Percentiles rank a stretch among this genome's conserved stretches.
These are phyloP conservation scores for Zygotorulaspora danielsina DNA, from an alignment of 805 yeast genomes.

Conservation along the genomic window DNA sequence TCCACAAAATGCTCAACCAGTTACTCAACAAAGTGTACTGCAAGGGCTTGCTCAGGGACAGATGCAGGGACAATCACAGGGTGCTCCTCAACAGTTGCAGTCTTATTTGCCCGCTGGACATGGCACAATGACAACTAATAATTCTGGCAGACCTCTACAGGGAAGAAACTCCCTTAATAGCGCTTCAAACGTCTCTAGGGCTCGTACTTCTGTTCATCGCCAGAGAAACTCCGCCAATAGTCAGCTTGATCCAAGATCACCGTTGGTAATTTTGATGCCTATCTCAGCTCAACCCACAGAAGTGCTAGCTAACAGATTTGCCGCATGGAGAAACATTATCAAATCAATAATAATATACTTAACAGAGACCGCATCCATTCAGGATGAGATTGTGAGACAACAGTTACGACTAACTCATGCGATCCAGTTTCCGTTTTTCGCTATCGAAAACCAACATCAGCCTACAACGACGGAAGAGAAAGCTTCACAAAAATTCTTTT, in stretches of 20 bases:
- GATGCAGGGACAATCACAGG: conserved; percentile 8
- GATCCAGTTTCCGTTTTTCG: conserved; percentile 43
- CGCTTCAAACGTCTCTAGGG: conserved; percentile 14
- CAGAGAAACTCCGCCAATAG: conserved; percentile 12
- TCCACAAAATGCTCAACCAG: not conserved
- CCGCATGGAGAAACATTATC: conserved; percentile 80
- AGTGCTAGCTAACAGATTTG: conserved; percentile 73
- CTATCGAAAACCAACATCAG: conserved; percentile 30
- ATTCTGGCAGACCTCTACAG: conserved; percentile 8
- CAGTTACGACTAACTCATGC: conserved; percentile 79
- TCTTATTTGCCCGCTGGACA: not conserved
- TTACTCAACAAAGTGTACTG: not conserved
- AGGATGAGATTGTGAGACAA: conserved; percentile 83
- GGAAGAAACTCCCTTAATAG: conserved; percentile 17
- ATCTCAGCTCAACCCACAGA: conserved; percentile 77
- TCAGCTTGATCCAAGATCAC: conserved; percentile 45
- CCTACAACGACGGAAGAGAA: conserved; percentile 26
- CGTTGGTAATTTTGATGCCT: conserved; percentile 49
- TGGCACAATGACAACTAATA: conserved; percentile 1
- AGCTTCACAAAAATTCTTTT: conserved; percentile 46
- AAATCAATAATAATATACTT: conserved; percentile 71
- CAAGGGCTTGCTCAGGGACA: not conserved
- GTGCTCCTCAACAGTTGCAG: conserved; percentile 7
- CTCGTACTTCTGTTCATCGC: conserved; percentile 16
- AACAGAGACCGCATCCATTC: conserved; percentile 74